These are phyloP conservation scores for Colletotrichum higginsianum DNA, from an alignment of 2,329 filamentous ascomycete species.

Conservation along the genomic window DNA sequence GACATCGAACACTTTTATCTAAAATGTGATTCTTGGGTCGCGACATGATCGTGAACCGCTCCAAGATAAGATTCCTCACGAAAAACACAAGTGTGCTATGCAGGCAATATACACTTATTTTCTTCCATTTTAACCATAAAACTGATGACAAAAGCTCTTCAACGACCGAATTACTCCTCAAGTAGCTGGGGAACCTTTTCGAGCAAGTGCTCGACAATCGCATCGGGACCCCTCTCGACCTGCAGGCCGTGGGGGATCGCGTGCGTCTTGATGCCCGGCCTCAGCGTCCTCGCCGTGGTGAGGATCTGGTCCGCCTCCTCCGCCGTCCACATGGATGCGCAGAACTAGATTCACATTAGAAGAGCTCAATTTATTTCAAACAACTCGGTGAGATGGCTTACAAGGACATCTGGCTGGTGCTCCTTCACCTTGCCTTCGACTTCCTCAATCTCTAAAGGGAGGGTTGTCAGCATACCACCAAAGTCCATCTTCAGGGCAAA, in stretches of 20 bases:
- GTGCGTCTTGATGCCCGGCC: conserved; percentile 65
- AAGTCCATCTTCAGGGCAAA: neutral
- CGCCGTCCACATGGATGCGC: conserved; percentile 68
- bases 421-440: conserved; percentile 66
- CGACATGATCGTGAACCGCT: too few species aligned
- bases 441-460: conserved; percentile 65
- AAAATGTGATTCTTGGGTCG: too few species aligned
- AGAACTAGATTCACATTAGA: conserved; percentile 61
- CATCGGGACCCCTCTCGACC: conserved; percentile 67
- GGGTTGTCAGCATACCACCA: conserved; percentile 7
- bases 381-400: conserved; percentile 29
- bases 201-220: conserved; percentile 66
- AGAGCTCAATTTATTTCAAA: neutral
- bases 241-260: conserved; percentile 69
- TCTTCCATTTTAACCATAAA: too few species aligned
- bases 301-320: conserved; percentile 64
- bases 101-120: too few species aligned
- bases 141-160: neutral
- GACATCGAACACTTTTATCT: too few species aligned
- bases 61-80: too few species aligned
- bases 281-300: conserved; percentile 58
- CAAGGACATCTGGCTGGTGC: conserved; percentile 50
- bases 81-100: too few species aligned
- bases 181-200: conserved; percentile 55
- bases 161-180: conserved; percentile 18